Base-by-base conservation (phyloP, 2,329 filamentous ascomycete species). In the Cladobotryum protrusum region DNA sequence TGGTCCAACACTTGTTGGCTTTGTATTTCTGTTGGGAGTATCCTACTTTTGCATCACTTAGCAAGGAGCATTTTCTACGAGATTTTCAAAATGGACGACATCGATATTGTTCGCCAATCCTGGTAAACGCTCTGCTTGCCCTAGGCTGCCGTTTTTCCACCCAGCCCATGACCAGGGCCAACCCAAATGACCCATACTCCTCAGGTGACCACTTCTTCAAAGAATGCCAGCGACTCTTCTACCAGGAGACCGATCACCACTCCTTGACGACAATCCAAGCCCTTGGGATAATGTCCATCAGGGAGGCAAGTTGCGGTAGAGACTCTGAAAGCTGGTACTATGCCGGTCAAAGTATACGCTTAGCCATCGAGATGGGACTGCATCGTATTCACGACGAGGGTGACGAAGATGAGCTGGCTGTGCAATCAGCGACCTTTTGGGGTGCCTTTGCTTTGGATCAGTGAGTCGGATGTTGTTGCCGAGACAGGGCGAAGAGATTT, bases 1-100 rank as follows among this genome's bases (percentile, higher is more conserved):
- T 87, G 29, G 79, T 87, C 1, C 74, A 82, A 53, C 82, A 84
- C 57, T 71, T 87, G 9, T 67, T 87, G 47, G 74, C 78, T 0
- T 69, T 87, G 32, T 88, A 87, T 66, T 88, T 88, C 56, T 86
- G 83, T 69, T 89, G 85, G 79, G 81, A 86, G 56, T 87, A 89
- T 62, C 83, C 86, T 3, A 88, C 85, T 12, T 88, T 87, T 65
- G 81, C 84, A 3, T 81, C 86, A 2, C 75, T 89, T 41, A 86
- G 82, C 60, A 84, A 86, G 60, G 82, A 87, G 57, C 79, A 85
- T 59, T 89, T 88, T 58, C 69, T 85, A 51, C 74, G 74, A 46
- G 85, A 88, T 63, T 87, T 86, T 59, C 68, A 72, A 35, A 72
- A 75, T 9, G 83, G 82, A 1, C 71, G 77, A 15, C 72, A 75